phyloP scores from a whole-genome alignment of 1,284 basidiomycete genomes.

The Trametes hirsuta region DNA sequence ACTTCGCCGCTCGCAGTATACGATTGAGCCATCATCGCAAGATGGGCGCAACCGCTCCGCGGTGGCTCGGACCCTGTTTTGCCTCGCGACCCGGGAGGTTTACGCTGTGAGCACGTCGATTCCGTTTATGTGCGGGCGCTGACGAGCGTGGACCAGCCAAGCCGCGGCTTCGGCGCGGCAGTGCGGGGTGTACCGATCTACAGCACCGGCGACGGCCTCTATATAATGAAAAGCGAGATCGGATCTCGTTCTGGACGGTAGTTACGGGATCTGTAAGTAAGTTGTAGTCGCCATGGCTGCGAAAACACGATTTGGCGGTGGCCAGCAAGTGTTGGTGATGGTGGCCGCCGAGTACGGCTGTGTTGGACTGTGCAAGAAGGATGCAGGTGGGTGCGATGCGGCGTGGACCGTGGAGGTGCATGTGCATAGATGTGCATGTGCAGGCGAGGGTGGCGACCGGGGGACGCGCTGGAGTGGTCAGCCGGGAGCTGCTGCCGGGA shows the following conservation, averaged over 20 bases:
- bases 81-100: slow-evolving; percentile 1
- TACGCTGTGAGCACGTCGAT: slow-evolving; percentile 7
- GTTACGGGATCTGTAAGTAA: slow-evolving; percentile 13
- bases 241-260: slow-evolving; percentile 18
- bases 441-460: slow-evolving; percentile 1
- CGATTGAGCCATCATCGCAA: slow-evolving; percentile 22
- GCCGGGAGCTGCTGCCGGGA: background rate
- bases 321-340: slow-evolving; percentile 8
- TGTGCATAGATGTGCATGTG: background rate
- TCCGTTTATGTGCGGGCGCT: background rate
- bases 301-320: slow-evolving; percentile 13
- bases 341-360: background rate
- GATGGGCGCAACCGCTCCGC: slow-evolving; percentile 12
- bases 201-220: background rate
- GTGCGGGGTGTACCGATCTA: slow-evolving; percentile 5
- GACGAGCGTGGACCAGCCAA: background rate
- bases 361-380: background rate
- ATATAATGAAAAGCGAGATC: slow-evolving; percentile 23
- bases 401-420: background rate
- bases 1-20: slow-evolving; percentile 28
- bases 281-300: slow-evolving; percentile 24
- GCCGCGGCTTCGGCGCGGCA: background rate
- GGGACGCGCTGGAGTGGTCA: slow-evolving; percentile 11
- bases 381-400: background rate
- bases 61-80: slow-evolving; percentile 13